Base-by-base conservation (phyloP, 2,329 filamentous ascomycete genomes). In the Orbilia blumenaviensis region DNA sequence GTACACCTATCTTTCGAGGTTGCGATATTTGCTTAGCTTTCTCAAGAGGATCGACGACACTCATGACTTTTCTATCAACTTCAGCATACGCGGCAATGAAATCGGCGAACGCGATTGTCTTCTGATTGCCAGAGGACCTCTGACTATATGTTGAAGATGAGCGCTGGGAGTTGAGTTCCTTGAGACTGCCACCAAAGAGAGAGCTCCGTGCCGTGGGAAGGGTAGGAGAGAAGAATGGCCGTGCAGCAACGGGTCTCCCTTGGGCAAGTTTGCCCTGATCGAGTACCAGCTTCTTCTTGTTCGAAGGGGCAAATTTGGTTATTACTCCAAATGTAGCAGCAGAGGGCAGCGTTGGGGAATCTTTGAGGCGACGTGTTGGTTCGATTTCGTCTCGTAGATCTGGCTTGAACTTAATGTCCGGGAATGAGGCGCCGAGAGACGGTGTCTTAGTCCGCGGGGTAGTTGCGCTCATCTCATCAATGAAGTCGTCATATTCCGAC, bases 11-110 rank as follows among this genome's bases (percentile, higher is more conserved):
- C 32, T 63, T 68, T 41, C 68, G 77, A 14, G 77, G 80, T 21
- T 77, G 71, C 1, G 77, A 78, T 41, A 72, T 54, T 1, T 68
- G 72, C 27, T 78, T 79, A 1, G 79, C 78, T 21, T 80, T 79
- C 9, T 68, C 73, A 25, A 58, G 62, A 32, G 81, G 78, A 60
- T 78, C 77, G 10, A 71, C 60, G 3, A 78, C 71, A 21, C 56
- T 68, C 56, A 77, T 63, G 21, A 75, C 71, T 34, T 58, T 56
- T 32, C 71, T 58, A 27, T 75, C 71, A 14, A 67, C 63, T 23
- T 75, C 63, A n/a, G 71, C 71, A 16, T 75, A 75, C 4, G 71
- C 71, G 7, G 71, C 54, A 42, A 75, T 75, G 16, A 75, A 75
- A 50, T 75, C 71, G 10, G 71, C 71, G 42, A 75, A 75, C 16